These are phyloP conservation scores for Sabuloglossum arenarium DNA, from an alignment of 495 filamentous ascomycete species.

Conservation along the genomic window DNA sequence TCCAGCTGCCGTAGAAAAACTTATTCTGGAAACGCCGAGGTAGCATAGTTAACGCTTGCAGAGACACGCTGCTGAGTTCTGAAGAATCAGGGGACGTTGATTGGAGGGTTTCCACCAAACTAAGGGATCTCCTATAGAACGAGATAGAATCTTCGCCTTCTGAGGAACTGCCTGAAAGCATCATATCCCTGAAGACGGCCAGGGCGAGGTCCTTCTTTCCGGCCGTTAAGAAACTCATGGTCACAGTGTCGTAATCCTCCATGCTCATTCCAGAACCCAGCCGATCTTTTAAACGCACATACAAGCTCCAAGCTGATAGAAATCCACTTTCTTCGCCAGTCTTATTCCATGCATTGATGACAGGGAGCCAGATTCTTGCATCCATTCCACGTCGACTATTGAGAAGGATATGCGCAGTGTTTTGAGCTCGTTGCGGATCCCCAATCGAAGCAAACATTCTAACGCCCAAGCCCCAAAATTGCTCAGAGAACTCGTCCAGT, in stretches of 20 bases:
- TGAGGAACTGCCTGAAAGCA: constrained; percentile 38
- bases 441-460: constrained; percentile 38
- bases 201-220: constrained; percentile 40
- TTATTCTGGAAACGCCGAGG: constrained; percentile 47
- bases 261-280: constrained; percentile 43
- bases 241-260: constrained; percentile 53
- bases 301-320: constrained; percentile 43
- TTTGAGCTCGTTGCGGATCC: constrained; percentile 39
- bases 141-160: constrained; percentile 24
- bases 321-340: constrained; percentile 16
- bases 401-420: constrained; percentile 36
- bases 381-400: constrained; percentile 25
- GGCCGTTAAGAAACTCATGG: constrained; percentile 36
- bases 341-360: constrained; percentile 30
- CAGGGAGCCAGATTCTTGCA: constrained; percentile 41
- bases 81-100: constrained; percentile 23
- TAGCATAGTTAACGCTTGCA: constrained; percentile 28
- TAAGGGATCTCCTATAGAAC: constrained; percentile 25
- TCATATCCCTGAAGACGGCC: constrained; percentile 67
- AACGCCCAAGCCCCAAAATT: constrained; percentile 49
- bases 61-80: constrained; percentile 29
- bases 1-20: constrained; percentile 65
- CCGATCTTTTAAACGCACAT: constrained; percentile 36
- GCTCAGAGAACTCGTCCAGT: constrained; percentile 26
- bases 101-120: constrained; percentile 25